Evolutionary conservation across 2,329 filamentous ascomycete genomes (phyloP).

Genomic region (Colletotrichum liaoningense): DNA sequence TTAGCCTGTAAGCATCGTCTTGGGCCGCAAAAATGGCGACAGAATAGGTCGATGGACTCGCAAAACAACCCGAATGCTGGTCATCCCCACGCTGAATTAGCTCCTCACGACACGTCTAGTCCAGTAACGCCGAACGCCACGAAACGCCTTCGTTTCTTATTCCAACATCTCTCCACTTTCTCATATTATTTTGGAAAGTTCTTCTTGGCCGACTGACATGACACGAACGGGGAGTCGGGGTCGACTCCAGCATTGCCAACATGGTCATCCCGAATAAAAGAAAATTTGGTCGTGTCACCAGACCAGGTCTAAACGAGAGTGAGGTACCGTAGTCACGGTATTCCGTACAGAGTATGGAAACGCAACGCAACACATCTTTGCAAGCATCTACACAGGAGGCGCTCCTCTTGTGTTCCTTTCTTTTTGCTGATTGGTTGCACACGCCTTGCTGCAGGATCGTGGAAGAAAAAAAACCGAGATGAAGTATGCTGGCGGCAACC

Average conservation of each 20-base stretch:
- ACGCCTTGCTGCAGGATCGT: constrained; percentile 38
- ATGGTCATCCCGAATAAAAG: constrained; percentile 8
- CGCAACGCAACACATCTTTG: neutral
- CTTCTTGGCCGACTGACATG: constrained; percentile 16
- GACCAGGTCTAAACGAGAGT: constrained; percentile 2
- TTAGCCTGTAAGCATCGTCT: neutral
- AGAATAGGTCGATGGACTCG: neutral
- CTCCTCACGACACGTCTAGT: neutral
- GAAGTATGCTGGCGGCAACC: constrained; percentile 29
- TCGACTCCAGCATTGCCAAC: neutral
- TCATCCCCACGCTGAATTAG: constrained; percentile 7
- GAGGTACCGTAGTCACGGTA: neutral
- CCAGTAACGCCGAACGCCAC: constrained; percentile 21
- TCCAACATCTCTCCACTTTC: constrained; percentile 21
- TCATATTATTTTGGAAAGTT: constrained; percentile 27
- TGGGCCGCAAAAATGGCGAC: neutral
- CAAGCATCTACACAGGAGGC: neutral
- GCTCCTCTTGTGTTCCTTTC: neutral
- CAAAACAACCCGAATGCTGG: neutral
- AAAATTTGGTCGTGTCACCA: constrained; percentile 8
- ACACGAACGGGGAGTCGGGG: neutral
- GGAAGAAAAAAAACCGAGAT: constrained; percentile 33
- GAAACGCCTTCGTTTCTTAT: constrained; percentile 34
- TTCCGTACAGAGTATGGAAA: neutral
- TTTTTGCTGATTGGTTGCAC: constrained; percentile 21